Base-by-base conservation (phyloP, 1,284 basidiomycete species). In the Ceratobasidium sp. region DNA sequence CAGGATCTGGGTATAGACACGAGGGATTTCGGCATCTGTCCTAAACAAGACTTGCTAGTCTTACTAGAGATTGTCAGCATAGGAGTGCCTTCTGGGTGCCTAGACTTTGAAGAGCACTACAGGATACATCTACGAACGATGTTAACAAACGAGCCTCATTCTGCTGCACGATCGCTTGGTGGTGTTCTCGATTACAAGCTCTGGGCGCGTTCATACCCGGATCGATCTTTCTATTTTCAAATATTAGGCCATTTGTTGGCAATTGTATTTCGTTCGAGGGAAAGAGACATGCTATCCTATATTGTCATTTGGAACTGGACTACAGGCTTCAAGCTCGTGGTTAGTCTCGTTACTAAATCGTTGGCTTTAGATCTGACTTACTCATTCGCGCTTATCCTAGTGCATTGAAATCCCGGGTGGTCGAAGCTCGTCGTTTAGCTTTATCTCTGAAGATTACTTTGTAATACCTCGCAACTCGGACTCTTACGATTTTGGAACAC, bases 231-330 rank as follows among this genome's bases (percentile, higher is more conserved):
- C 44, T 42, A 53, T 23, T 63, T 75, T 23, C 58, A 75, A 23
- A 64, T 75, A 44, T 33, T 75, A 5, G 71, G 71, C 7, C 58
- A 64, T 18, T 33, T 75, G 33, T 23, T 75, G 44, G 71, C 44
- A 0, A 39, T 75, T 33, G 55, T 75, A 26, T 75, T 75, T 23
- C 46, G 71, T 39, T 75, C 60, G 13, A 58, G 58, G n/a, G 55
- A 44, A 2, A 44, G 71, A 40, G 71, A 63, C 6, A 12, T 53
- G 15, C n/a, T 26, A 39, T 75, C 71, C 28, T 51, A 49, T 44
- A 42, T 75, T n/a, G 46, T 75, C n/a, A 40, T 75, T 28, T 75
- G 71, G 71, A 60, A 75, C 60, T 75, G 71, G 71, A 55, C 51
- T 39, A 69, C 67, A 39, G 51, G 67, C n/a, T 46, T 39, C n/a